These are phyloP conservation scores for Podaxis sp. DNA, from an alignment of 768 basidiomycete species.

Conservation along the genomic window DNA sequence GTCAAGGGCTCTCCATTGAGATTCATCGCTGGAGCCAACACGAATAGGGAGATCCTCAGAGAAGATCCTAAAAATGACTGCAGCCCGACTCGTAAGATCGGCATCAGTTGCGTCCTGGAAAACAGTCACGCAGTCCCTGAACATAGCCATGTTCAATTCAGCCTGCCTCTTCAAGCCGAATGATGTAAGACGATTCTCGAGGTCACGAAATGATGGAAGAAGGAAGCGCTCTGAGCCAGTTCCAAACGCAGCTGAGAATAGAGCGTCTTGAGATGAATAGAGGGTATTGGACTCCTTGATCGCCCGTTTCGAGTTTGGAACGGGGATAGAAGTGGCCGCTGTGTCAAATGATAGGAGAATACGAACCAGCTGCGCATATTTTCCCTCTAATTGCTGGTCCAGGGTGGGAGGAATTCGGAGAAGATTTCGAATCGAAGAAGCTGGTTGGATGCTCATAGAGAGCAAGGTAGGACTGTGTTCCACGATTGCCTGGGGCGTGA, in stretches of 20 bases:
- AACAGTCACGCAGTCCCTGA: conserved; percentile 33
- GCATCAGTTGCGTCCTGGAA: conserved; percentile 22
- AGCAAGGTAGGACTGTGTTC: neutral
- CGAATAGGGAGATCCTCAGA: conserved; percentile 31
- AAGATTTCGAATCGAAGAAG: neutral
- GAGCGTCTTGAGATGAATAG: conserved; percentile 29
- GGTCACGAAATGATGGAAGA: conserved; percentile 23
- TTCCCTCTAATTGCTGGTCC: conserved; percentile 13
- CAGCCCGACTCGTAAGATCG: conserved; percentile 22
- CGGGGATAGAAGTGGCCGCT: neutral
- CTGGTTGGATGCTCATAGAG: neutral
- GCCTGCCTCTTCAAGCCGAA: conserved; percentile 31
- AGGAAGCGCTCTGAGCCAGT: conserved; percentile 30
- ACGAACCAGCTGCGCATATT: conserved; percentile 8
- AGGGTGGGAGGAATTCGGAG: neutral
- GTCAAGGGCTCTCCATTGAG: conserved; percentile 31
- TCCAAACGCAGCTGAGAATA: conserved; percentile 37
- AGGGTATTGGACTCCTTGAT: conserved; percentile 27
- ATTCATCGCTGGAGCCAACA: conserved; percentile 13
- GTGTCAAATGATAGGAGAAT: neutral
- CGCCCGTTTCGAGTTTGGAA: conserved; percentile 29
- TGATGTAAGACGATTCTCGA: conserved; percentile 25
- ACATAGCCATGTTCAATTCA: conserved; percentile 29
- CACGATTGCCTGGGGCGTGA: neutral
- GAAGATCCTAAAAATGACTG: conserved; percentile 32